These are phyloP conservation scores for Crithidia mellificae DNA, from an alignment of 208 protist genomes.

Conservation along the genomic window DNA sequence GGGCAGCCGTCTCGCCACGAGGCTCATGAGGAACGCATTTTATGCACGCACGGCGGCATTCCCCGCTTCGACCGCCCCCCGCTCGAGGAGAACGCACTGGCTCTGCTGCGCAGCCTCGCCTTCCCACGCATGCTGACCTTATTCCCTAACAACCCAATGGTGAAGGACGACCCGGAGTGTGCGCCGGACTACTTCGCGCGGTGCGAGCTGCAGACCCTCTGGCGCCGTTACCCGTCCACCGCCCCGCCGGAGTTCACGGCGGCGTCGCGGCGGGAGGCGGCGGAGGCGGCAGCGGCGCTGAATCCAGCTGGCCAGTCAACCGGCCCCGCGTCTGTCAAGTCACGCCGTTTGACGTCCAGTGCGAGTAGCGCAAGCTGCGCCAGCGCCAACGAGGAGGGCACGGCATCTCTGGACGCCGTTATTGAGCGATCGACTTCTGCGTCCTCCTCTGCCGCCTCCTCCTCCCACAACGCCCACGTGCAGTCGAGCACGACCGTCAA, in stretches of 20 bases:
- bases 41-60: constrained; percentile 83
- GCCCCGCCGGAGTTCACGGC: constrained; percentile 26
- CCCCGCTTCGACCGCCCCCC: constrained; percentile 58
- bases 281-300: constrained; percentile 6
- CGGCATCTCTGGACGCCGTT: not conserved
- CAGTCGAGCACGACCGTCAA: not conserved
- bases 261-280: constrained; percentile 20
- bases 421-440: not conserved
- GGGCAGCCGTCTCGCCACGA: constrained; percentile 35
- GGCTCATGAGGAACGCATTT: constrained; percentile 60
- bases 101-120: constrained; percentile 42
- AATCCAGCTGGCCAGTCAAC: not conserved
- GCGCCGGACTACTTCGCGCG: constrained; percentile 43
- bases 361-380: not conserved
- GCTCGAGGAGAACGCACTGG: constrained; percentile 51
- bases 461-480: too few species aligned
- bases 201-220: constrained; percentile 37
- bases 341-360: not conserved
- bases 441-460: constrained; percentile 5
- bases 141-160: constrained; percentile 62
- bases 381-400: not conserved
- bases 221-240: constrained; percentile 30
- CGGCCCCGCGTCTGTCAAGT: not conserved
- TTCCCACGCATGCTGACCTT: constrained; percentile 72
- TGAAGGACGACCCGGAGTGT: constrained; percentile 48